Evolutionary conservation across 1,284 basidiomycete species (phyloP).

Genomic region (Moesziomyces aphidis): DNA sequence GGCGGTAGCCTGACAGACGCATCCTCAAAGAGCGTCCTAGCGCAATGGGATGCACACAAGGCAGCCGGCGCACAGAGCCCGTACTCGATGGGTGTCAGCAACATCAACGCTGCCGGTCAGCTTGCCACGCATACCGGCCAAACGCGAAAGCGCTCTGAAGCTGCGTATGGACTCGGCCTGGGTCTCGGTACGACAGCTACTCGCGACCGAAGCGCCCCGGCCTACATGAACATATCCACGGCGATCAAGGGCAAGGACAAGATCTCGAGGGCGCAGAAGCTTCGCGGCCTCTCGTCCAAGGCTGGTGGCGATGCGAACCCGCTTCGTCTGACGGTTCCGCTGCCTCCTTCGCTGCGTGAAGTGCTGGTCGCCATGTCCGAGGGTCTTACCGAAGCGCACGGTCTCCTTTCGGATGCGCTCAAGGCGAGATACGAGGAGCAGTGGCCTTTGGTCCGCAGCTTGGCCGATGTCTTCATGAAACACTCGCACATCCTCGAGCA

Average conservation of each 20-base stretch:
- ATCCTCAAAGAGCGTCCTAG: background rate
- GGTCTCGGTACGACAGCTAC: slow-evolving; percentile 41
- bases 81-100: slow-evolving; percentile 15
- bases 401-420: slow-evolving; percentile 53
- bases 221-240: slow-evolving; percentile 13
- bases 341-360: slow-evolving; percentile 49
- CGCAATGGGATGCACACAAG: slow-evolving; percentile 12
- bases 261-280: slow-evolving; percentile 39
- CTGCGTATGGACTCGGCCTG: slow-evolving; percentile 39
- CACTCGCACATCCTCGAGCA: slow-evolving; percentile 55
- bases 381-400: slow-evolving; percentile 55
- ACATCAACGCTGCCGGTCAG: background rate
- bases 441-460: slow-evolving; percentile 59
- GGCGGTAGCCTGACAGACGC: background rate
- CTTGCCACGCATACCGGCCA: background rate
- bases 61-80: slow-evolving; percentile 29
- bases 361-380: slow-evolving; percentile 55
- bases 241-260: slow-evolving; percentile 17
- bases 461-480: slow-evolving; percentile 59
- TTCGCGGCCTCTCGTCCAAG: slow-evolving; percentile 27
- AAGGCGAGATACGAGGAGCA: slow-evolving; percentile 60
- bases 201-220: slow-evolving; percentile 24
- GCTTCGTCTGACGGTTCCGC: slow-evolving; percentile 45
- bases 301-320: slow-evolving; percentile 25
- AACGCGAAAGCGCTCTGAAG: slow-evolving; percentile 5